These are phyloP conservation scores for Cardamine chenopodiifolia DNA, from an alignment of 345 rosid species.

Conservation along the genomic window DNA sequence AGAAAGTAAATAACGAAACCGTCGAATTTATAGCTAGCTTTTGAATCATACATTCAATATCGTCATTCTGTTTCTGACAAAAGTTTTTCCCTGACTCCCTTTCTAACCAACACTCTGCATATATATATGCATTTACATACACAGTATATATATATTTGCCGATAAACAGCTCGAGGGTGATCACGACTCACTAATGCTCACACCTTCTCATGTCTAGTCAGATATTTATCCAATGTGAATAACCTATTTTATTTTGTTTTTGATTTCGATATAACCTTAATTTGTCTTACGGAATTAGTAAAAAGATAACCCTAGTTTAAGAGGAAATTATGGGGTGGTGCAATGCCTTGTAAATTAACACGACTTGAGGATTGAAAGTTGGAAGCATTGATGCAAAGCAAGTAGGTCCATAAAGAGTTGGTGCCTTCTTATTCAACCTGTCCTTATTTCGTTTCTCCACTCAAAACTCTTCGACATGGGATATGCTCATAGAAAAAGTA, in stretches of 20 bases:
- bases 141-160: neutral
- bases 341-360: slow-evolving; percentile 39
- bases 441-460: slow-evolving; percentile 44
- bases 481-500: slow-evolving; percentile 5
- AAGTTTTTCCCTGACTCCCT: neutral
- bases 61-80: slow-evolving; percentile 28
- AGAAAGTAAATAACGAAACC: slow-evolving; percentile 7
- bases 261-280: neutral
- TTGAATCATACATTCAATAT: slow-evolving; percentile 28
- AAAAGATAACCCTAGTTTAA: slow-evolving; percentile 37
- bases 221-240: no score
- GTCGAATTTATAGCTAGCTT: slow-evolving; percentile 22
- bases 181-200: neutral
- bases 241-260: neutral
- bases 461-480: slow-evolving; percentile 37
- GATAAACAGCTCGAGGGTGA: neutral
- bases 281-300: neutral
- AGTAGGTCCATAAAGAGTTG: slow-evolving; percentile 39
- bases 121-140: neutral
- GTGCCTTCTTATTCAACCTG: slow-evolving; percentile 48
- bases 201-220: neutral
- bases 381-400: slow-evolving; percentile 45
- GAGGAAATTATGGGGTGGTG: slow-evolving; percentile 41
- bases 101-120: slow-evolving; percentile 9
- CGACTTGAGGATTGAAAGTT: slow-evolving; percentile 39